Percentiles rank a stretch among this genome's conserved stretches.
phyloP scores from a whole-genome alignment of 75 land plant genomes.

The Cupressus sempervirens region DNA sequence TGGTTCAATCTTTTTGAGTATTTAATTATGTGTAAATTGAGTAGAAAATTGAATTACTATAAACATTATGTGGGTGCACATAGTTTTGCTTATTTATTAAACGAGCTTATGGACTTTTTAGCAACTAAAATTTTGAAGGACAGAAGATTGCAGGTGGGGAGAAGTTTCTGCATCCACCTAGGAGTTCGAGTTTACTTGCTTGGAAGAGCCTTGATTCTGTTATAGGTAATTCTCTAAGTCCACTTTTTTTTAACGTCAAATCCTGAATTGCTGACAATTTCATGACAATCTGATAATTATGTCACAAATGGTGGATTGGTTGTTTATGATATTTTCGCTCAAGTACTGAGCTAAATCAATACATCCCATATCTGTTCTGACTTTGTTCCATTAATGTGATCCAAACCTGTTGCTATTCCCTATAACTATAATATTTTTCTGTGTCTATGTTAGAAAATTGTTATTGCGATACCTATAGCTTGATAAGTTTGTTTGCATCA shows the following conservation, averaged over 20 bases:
- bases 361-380: background rate
- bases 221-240: slow-evolving; percentile 28
- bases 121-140: slow-evolving; percentile 15
- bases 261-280: background rate
- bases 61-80: background rate
- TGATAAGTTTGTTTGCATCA: too few relatives aligned
- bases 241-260: background rate
- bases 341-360: background rate
- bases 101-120: background rate
- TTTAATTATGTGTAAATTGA: background rate
- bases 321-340: background rate
- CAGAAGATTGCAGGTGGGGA: slow-evolving; percentile 77
- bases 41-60: background rate
- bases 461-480: background rate
- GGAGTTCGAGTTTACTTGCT: slow-evolving; percentile 22
- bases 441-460: background rate
- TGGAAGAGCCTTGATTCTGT: slow-evolving; percentile 50
- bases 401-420: background rate
- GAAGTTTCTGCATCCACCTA: slow-evolving; percentile 33
- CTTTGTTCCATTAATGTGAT: background rate
- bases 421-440: background rate
- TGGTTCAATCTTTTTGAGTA: background rate
- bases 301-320: background rate
- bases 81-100: background rate
- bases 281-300: background rate